These are phyloP conservation scores for Mycena vitilis DNA, from an alignment of 768 basidiomycete species.

Conservation along the genomic window DNA sequence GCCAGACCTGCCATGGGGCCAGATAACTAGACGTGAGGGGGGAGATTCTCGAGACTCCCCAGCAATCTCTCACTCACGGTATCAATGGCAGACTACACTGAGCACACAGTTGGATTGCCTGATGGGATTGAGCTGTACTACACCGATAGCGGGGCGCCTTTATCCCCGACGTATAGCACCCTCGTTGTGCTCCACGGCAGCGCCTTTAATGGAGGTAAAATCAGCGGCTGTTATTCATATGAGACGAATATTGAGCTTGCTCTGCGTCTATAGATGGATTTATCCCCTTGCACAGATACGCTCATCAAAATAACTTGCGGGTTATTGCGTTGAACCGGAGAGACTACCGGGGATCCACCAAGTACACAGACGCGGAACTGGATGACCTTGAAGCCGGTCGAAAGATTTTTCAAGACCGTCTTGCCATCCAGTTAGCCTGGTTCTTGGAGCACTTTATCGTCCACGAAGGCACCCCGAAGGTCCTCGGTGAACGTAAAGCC, in stretches of 20 bases:
- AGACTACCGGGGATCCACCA: conserved; percentile 40
- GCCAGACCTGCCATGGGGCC: no score
- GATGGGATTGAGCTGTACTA: conserved; percentile 8
- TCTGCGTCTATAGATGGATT: conserved; percentile 34
- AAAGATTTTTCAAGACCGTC: conserved; percentile 30
- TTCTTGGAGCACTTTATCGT: conserved; percentile 36
- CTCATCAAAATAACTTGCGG: conserved; percentile 35
- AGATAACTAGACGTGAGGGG: no score
- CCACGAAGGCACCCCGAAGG: conserved; percentile 33
- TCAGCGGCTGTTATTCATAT: not conserved
- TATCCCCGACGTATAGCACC: conserved; percentile 36
- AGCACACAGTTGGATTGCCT: not conserved
- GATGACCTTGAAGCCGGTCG: conserved; percentile 33
- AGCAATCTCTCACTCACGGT: no score
- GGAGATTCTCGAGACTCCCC: no score
- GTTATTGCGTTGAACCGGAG: conserved; percentile 39
- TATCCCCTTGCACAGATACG: conserved; percentile 24
- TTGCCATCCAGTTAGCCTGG: conserved; percentile 35
- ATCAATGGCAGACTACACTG: conserved; percentile 1
- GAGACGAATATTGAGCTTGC: not conserved
- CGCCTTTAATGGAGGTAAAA: conserved; percentile 36
- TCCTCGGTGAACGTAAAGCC: conserved; percentile 22
- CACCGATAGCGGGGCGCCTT: conserved; percentile 8
- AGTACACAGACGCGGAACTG: conserved; percentile 38
- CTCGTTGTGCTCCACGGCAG: conserved; percentile 39